Evolutionary conservation across 1,139 yeast species (phyloP), one percentile per base, ranked within the genome.

Genomic region (Kurtzmaniella natalensis): DNA sequence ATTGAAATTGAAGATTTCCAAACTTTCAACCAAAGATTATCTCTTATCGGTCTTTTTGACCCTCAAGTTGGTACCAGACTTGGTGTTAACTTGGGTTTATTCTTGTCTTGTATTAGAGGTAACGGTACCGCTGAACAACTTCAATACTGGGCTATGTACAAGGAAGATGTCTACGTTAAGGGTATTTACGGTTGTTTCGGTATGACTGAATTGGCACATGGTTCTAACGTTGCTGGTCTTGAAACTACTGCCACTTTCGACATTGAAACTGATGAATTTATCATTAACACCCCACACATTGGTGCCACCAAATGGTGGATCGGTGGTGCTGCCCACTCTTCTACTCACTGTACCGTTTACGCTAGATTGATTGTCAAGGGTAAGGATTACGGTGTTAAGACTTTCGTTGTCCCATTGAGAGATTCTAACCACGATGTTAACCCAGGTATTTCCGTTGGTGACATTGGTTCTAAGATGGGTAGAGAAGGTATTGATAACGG

Each of bases 1-100:
- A 45, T 64, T 33, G 74, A 68, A 53, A 40, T 41, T 19, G 72
- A 65, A 36, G 46, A 60, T 11, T 45, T 54, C 31, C 61, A 59
- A n/a, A 57, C 54, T 36, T 62, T 66, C 47, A 59, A 61, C 45
- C 52, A 55, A 39, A 53, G 72, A 43, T 55, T 67, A 42, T 59
- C 65, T 43, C 81, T 83, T 51, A 73, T 84, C 30, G 76, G 79
- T 34, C 67, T 79, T 21, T 69, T 53, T 40, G 72, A 78, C 41
- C 85, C 92, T 16, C 71, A 87, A 41, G 57, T 78, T 30, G 84
- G 59, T 36, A 67, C 62, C 41, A 51, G 71, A 50, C 50, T 71
- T 44, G 55, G 84, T 33, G 83, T 83, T 36, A 85, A 83, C 59
- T 66, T 78, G 50, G 88, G 87, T 5, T 67, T 83, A 38, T 83